These are phyloP conservation scores for Geranomyces variabilis DNA, from an alignment of 192 early-diverging fungal species.

Conservation along the genomic window DNA sequence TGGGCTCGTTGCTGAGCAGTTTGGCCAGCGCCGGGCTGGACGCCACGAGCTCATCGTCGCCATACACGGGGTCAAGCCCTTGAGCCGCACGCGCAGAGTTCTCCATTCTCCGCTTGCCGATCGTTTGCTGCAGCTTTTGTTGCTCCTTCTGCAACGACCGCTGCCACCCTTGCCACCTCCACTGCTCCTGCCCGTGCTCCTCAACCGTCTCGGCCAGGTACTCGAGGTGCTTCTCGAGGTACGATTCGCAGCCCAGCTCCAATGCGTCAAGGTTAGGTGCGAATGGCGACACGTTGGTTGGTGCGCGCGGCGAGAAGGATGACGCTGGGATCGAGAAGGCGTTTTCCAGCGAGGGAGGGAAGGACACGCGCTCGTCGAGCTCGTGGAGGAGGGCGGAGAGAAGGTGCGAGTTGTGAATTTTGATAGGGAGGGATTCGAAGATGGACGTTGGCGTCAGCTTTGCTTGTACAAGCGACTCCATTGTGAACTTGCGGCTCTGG, in stretches of 20 bases:
- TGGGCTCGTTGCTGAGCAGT: slow-evolving; percentile 79
- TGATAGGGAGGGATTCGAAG: slow-evolving; percentile 88
- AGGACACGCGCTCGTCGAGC: slow-evolving; percentile 56
- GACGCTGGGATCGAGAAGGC: slow-evolving; percentile 30
- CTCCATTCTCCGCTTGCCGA: slow-evolving; percentile 68
- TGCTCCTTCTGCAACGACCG: slow-evolving; percentile 87
- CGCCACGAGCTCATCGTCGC: slow-evolving; percentile 75
- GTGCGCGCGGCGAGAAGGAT: slow-evolving; percentile 32
- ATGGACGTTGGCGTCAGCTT: slow-evolving; percentile 84
- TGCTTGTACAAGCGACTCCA: slow-evolving; percentile 73
- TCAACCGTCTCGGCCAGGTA: slow-evolving; percentile 82
- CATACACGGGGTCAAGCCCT: slow-evolving; percentile 71
- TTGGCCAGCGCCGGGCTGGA: slow-evolving; percentile 63
- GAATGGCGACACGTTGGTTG: slow-evolving; percentile 34
- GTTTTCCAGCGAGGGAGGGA: slow-evolving; percentile 28
- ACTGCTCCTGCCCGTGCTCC: slow-evolving; percentile 86
- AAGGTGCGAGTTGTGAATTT: slow-evolving; percentile 82
- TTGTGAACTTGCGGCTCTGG: slow-evolving; percentile 78
- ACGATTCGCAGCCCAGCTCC: slow-evolving; percentile 81
- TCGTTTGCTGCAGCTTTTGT: slow-evolving; percentile 68
- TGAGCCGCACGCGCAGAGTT: slow-evolving; percentile 67
- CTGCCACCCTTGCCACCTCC: slow-evolving; percentile 95
- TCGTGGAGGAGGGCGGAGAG: slow-evolving; percentile 77
- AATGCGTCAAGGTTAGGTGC: slow-evolving; percentile 65
- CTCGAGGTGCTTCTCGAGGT: slow-evolving; percentile 86